Conservation (phyloP, 1,139 yeast species). For the Lodderomyces parapsilosis region DNA sequence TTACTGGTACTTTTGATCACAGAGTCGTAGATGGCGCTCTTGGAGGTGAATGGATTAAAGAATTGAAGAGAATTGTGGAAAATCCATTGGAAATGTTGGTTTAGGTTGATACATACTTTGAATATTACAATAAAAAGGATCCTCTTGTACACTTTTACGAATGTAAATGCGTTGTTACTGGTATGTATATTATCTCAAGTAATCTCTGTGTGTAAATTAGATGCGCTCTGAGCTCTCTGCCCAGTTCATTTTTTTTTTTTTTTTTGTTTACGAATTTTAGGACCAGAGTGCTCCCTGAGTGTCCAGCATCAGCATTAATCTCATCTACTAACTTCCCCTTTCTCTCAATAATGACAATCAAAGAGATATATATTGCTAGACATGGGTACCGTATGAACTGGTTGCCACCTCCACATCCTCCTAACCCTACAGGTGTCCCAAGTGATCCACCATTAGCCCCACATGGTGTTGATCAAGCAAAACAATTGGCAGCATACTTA, state of each 20-base stretch:
- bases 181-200: no score
- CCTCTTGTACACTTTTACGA: no score
- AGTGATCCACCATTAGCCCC: constrained; percentile 79
- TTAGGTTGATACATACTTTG: constrained; percentile 23
- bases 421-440: constrained; percentile 76
- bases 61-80: constrained; percentile 86
- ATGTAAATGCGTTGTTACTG: no score
- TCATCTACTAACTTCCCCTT: background rate
- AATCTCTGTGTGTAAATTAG: no score
- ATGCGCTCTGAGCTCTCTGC: no score
- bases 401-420: constrained; percentile 75
- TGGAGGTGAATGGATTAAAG: constrained; percentile 96
- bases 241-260: no score
- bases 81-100: constrained; percentile 93
- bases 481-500: constrained; percentile 61
- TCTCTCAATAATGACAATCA: constrained; percentile 34
- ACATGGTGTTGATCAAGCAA: constrained; percentile 80
- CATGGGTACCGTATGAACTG: constrained; percentile 85
- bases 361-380: constrained; percentile 51
- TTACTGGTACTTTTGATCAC: constrained; percentile 98
- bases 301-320: no score
- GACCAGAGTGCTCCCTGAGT: no score
- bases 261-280: no score
- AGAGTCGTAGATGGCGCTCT: constrained; percentile 96
- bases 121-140: background rate